Conservation (phyloP, 495 filamentous ascomycete genomes). For the Podospora fimiseda region DNA sequence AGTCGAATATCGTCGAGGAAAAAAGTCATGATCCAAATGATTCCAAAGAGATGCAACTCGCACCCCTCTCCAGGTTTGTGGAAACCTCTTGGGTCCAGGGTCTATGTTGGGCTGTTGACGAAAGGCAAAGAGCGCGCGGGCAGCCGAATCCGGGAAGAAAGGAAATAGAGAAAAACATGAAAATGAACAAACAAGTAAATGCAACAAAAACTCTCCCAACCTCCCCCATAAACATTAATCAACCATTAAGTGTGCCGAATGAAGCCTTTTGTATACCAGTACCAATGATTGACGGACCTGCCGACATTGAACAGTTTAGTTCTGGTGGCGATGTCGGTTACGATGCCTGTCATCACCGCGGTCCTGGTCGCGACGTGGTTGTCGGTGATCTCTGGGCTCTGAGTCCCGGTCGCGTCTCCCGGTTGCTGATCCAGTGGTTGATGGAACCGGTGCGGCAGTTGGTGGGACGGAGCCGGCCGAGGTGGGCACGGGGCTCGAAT, state of each 20-base stretch:
- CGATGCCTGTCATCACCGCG: constrained; percentile 26
- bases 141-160: constrained; percentile 24
- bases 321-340: constrained; percentile 22
- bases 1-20: neutral
- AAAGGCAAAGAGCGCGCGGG: constrained; percentile 19
- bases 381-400: constrained; percentile 30
- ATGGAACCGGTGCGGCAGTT: constrained; percentile 21
- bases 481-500: constrained; percentile 8
- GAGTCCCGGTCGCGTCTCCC: constrained; percentile 36
- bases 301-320: constrained; percentile 13
- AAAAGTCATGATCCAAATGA: constrained; percentile 9
- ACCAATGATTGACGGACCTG: constrained; percentile 10
- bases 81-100: constrained; percentile 32
- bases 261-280: constrained; percentile 1
- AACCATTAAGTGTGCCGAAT: constrained; percentile 12
- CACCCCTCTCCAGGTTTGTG: constrained; percentile 33
- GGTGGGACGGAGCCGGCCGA: neutral
- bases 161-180: constrained; percentile 5
- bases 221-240: constrained; percentile 23
- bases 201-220: constrained; percentile 14
- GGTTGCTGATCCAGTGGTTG: constrained; percentile 26
- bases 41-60: constrained; percentile 38
- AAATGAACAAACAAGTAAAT: constrained; percentile 5
- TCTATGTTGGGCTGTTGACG: constrained; percentile 35
- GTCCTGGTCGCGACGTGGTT: constrained; percentile 20